phyloP scores from a whole-genome alignment of 2,329 filamentous ascomycete genomes.

The Paracoccidioides lutzii region DNA sequence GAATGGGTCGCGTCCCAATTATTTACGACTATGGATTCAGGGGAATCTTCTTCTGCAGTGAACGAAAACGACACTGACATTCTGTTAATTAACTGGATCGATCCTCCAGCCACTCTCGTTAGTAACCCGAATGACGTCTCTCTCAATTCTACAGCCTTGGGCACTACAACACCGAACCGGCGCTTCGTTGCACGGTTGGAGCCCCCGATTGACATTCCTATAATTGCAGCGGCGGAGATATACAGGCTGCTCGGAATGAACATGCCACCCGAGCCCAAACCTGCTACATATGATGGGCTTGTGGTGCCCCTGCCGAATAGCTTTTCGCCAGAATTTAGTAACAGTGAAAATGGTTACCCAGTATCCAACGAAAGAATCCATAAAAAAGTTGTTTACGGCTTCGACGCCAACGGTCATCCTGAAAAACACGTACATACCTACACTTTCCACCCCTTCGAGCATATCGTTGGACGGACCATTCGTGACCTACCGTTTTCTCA shows the following conservation, averaged over 20 bases:
- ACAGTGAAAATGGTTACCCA: conserved; percentile 12
- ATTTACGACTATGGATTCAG: conserved; percentile 19
- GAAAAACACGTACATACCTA: conserved; percentile 28
- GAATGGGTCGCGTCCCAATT: conserved; percentile 29
- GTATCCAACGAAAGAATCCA: conserved; percentile 22
- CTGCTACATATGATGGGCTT: conserved; percentile 27
- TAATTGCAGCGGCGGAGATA: conserved; percentile 29
- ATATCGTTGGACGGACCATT: conserved; percentile 28
- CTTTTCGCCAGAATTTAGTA: conserved; percentile 14
- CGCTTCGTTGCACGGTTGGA: conserved; percentile 33
- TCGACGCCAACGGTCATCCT: conserved; percentile 20
- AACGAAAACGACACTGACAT: conserved; percentile 15
- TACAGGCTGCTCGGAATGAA: conserved; percentile 29
- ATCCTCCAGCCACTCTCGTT: conserved; percentile 26
- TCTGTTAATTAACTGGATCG: conserved; percentile 27
- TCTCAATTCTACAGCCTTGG: conserved; percentile 26
- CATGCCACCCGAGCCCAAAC: conserved; percentile 28
- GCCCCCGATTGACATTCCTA: conserved; percentile 31
- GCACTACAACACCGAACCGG: conserved; percentile 28
- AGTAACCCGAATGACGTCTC: conserved; percentile 24
- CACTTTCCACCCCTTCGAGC: conserved; percentile 31
- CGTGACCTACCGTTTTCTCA: conserved; percentile 33
- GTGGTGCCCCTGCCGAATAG: conserved; percentile 18
- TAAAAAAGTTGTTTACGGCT: conserved; percentile 20
- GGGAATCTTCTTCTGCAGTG: conserved; percentile 14